These are phyloP conservation scores for Tilletia caries DNA, from an alignment of 1,284 basidiomycete species.

Conservation along the genomic window DNA sequence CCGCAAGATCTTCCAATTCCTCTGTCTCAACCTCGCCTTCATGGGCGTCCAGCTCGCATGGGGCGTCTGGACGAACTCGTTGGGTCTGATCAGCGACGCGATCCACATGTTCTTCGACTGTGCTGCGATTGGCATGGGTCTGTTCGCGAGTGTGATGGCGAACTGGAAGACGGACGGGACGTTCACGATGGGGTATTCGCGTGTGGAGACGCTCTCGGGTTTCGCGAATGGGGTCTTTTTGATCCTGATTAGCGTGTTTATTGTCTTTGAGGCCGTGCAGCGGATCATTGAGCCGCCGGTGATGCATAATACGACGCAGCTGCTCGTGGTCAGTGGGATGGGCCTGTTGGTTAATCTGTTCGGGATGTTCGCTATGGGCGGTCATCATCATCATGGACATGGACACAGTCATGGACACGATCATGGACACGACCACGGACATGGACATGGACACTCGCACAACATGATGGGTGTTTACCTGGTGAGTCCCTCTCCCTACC, in stretches of 20 bases:
- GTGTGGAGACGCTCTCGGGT: conserved; percentile 98
- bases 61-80: conserved; percentile 94
- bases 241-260: conserved; percentile 93
- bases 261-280: conserved; percentile 96
- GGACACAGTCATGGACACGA: conserved; percentile 52
- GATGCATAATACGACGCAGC: conserved; percentile 86
- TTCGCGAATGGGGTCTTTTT: conserved; percentile 98
- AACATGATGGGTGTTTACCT: conserved; percentile 99
- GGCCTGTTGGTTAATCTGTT: conserved; percentile 93
- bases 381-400: conserved; percentile 41
- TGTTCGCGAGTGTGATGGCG: conserved; percentile 95
- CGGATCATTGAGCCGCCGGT: conserved; percentile 92
- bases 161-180: conserved; percentile 91
- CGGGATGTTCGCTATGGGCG: conserved; percentile 97
- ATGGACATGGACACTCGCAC: conserved; percentile 72
- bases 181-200: conserved; percentile 93
- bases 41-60: conserved; percentile 67
- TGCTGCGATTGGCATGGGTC: conserved; percentile 90
- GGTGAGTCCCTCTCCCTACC: conserved; percentile 58
- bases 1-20: conserved; percentile 92
- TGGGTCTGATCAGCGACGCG: conserved; percentile 95
- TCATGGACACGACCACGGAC: conserved; percentile 52
- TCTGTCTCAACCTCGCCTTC: conserved; percentile 88
- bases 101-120: conserved; percentile 99
- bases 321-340: conserved; percentile 81